Conservation (phyloP, 2,329 filamentous ascomycete genomes). For the Ascochyta pisi region DNA sequence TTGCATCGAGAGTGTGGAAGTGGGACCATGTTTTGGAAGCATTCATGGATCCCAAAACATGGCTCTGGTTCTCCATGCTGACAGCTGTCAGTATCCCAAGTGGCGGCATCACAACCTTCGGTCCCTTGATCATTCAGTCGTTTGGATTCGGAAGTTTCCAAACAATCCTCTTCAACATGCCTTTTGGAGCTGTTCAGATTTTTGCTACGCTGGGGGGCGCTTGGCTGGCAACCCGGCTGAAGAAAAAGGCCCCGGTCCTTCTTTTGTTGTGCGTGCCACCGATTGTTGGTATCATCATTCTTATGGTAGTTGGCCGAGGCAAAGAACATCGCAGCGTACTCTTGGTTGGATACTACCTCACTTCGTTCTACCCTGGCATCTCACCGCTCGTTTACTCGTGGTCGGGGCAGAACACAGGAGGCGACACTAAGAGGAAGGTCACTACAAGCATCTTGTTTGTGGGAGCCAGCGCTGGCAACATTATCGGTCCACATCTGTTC, state of each 20-base stretch:
- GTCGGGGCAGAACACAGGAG: conserved; percentile 69
- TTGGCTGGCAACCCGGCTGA: conserved; percentile 61
- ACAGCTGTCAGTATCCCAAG: conserved; percentile 56
- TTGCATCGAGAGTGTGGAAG: conserved; percentile 56
- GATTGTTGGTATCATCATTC: conserved; percentile 62
- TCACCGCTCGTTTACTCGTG: conserved; percentile 68
- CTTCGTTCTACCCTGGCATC: conserved; percentile 67
- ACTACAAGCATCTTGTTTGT: conserved; percentile 71
- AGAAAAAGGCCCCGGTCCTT: conserved; percentile 64
- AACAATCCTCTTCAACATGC: conserved; percentile 67
- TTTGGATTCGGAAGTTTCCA: conserved; percentile 65
- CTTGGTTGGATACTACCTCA: conserved; percentile 65
- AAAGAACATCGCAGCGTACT: conserved; percentile 57
- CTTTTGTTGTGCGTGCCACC: conserved; percentile 63
- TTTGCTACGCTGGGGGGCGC: conserved; percentile 66
- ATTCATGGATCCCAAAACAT: conserved; percentile 65
- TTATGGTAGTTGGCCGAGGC: conserved; percentile 59
- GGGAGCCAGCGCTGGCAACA: conserved; percentile 70
- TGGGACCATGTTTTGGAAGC: conserved; percentile 63
- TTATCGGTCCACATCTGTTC: conserved; percentile 70
- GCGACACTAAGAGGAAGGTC: conserved; percentile 73
- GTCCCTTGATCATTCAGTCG: conserved; percentile 63
- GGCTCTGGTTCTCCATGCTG: conserved; percentile 61
- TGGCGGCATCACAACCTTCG: conserved; percentile 66
- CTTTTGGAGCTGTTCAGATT: conserved; percentile 67